Conservation (phyloP, 2,329 filamentous ascomycete genomes). For the Capronia epimyces region DNA sequence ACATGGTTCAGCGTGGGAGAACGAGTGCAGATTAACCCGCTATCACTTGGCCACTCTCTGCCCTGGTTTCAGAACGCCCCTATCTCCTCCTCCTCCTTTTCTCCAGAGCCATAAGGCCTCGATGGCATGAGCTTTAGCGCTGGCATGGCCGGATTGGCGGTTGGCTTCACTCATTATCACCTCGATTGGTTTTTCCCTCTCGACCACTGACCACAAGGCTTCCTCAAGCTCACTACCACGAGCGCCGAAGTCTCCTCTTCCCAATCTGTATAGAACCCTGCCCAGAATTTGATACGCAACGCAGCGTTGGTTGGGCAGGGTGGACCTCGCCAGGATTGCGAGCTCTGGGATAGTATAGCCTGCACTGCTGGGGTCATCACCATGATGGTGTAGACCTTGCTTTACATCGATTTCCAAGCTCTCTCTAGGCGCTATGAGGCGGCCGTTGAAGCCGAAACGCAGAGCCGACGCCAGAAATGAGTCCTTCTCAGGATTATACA, state of each 20-base stretch:
- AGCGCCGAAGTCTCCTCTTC: slow-evolving; percentile 63
- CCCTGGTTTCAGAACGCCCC: slow-evolving; percentile 37
- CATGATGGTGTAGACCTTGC: slow-evolving; percentile 87
- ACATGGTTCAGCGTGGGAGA: slow-evolving; percentile 4
- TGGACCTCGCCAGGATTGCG: slow-evolving; percentile 70
- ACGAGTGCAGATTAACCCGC: too few relatives aligned
- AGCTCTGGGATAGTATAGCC: slow-evolving; percentile 91
- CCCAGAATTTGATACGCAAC: slow-evolving; percentile 89
- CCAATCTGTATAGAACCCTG: slow-evolving; percentile 74
- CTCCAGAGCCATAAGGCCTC: slow-evolving; percentile 86
- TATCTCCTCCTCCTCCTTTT: slow-evolving; percentile 52
- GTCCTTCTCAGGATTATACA: slow-evolving; percentile 74
- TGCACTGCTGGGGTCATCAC: slow-evolving; percentile 82
- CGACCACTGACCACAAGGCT: slow-evolving; percentile 76
- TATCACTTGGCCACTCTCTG: slow-evolving; percentile 22
- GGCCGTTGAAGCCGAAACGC: slow-evolving; percentile 82
- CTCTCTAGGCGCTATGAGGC: slow-evolving; percentile 69
- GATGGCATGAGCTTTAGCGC: slow-evolving; percentile 74
- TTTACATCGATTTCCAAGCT: slow-evolving; percentile 69
- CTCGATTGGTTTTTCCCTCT: slow-evolving; percentile 70
- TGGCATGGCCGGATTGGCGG: slow-evolving; percentile 64
- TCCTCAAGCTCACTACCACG: slow-evolving; percentile 61
- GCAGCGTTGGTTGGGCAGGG: slow-evolving; percentile 80
- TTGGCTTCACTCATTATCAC: slow-evolving; percentile 70
- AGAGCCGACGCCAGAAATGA: slow-evolving; percentile 61